These are phyloP conservation scores for Hericium erinaceus DNA, from an alignment of 768 basidiomycete species.

Conservation along the genomic window DNA sequence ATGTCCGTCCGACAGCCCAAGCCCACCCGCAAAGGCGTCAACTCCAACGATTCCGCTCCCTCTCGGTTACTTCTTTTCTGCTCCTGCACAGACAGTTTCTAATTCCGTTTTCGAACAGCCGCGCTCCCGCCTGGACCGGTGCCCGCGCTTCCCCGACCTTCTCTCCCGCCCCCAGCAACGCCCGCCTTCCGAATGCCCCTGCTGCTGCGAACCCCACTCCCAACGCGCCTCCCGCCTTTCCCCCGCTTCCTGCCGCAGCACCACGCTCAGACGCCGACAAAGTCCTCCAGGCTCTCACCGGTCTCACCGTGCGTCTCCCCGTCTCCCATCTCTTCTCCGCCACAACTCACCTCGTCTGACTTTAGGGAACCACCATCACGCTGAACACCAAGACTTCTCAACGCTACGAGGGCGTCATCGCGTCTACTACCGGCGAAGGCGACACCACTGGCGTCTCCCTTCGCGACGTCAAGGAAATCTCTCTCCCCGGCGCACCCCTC, in stretches of 20 bases:
- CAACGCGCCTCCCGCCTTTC: slow-evolving; percentile 16
- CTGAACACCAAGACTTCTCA: slow-evolving; percentile 58
- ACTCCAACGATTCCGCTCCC: slow-evolving; percentile 33
- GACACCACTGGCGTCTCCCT: slow-evolving; percentile 66
- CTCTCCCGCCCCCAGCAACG: slow-evolving; percentile 36
- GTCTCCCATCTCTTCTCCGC: slow-evolving; percentile 1
- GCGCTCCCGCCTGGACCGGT: slow-evolving; percentile 54
- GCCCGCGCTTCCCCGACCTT: slow-evolving; percentile 61
- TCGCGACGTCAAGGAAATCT: slow-evolving; percentile 69
- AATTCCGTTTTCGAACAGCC: slow-evolving; percentile 18
- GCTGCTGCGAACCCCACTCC: slow-evolving; percentile 29
- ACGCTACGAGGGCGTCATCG: slow-evolving; percentile 68
- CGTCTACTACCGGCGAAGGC: slow-evolving; percentile 50
- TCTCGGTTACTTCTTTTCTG: slow-evolving; percentile 35
- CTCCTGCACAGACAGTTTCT: slow-evolving; percentile 7
- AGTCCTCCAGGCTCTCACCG: slow-evolving; percentile 54
- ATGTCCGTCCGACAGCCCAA: slow-evolving; percentile 44
- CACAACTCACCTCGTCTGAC: slow-evolving; percentile 5
- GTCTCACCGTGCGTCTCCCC: slow-evolving; percentile 52
- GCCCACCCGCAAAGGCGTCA: slow-evolving; percentile 48
- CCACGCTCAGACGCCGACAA: slow-evolving; percentile 41
- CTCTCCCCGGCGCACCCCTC: slow-evolving; percentile 54
- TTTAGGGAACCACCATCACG: slow-evolving; percentile 73
- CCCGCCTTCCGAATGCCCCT: slow-evolving; percentile 35
- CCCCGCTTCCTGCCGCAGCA: slow-evolving; percentile 16